Conservation (phyloP, 1,284 basidiomycete species). For the Neonothopanus nambi region DNA sequence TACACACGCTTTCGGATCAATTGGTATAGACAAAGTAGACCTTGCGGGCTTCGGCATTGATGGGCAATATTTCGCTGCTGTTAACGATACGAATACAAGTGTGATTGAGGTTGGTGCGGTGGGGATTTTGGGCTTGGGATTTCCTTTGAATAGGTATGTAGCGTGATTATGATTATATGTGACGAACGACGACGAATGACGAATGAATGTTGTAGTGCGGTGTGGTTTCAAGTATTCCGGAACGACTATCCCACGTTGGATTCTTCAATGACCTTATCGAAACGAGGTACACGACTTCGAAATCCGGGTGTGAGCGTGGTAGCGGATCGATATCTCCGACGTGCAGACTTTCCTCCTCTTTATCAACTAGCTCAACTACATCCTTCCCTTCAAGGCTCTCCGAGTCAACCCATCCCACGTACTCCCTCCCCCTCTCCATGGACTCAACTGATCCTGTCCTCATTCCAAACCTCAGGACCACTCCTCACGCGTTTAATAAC, state of each 20-base stretch:
- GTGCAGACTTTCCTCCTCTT: background rate
- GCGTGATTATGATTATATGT: too few species aligned
- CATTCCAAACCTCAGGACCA: conserved; percentile 1
- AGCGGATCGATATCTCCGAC: background rate
- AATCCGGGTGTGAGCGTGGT: background rate
- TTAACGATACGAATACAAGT: conserved; percentile 55
- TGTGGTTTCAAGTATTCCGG: conserved; percentile 32
- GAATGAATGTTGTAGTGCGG: conserved; percentile 22
- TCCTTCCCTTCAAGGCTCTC: background rate
- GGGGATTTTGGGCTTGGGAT: conserved; percentile 61
- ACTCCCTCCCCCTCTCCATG: background rate
- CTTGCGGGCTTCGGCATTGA: conserved; percentile 43
- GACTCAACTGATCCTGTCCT: background rate
- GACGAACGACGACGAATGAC: too few species aligned
- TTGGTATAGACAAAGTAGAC: conserved; percentile 46
- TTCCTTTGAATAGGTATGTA: conserved; percentile 51
- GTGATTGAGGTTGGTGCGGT: conserved; percentile 42
- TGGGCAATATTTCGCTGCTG: conserved; percentile 50
- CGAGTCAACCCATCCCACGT: too few species aligned
- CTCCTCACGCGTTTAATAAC: conserved; percentile 1
- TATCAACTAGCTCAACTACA: background rate
- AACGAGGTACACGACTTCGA: conserved; percentile 10
- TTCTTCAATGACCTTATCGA: conserved; percentile 3
- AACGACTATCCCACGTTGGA: conserved; percentile 14
- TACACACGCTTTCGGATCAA: conserved; percentile 49